Percentiles rank a stretch among this genome's conserved stretches.
These are phyloP conservation scores for Tagetes patula DNA, from an alignment of 129 eudicot genomes.

Conservation along the genomic window DNA sequence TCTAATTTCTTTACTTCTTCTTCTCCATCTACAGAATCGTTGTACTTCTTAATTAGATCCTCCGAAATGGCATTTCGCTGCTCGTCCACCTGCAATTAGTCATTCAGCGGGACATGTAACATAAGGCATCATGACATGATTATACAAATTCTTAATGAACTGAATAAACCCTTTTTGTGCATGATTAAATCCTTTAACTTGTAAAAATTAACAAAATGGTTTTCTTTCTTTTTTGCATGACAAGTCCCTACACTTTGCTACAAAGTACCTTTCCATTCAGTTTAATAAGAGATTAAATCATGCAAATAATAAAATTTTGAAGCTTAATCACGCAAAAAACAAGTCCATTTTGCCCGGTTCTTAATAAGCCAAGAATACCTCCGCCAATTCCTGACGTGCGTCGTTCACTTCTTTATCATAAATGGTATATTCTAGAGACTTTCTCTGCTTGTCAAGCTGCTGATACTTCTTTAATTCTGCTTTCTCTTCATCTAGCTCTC, in stretches of 20 bases:
- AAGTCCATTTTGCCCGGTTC: not conserved
- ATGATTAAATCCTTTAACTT: not conserved
- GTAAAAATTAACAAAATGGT: not conserved
- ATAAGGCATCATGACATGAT: slow-evolving; percentile 18
- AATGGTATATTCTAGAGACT: slow-evolving; percentile 85
- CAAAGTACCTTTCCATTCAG: not conserved
- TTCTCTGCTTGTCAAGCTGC: slow-evolving; percentile 92
- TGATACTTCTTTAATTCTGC: slow-evolving; percentile 91
- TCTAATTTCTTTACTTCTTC: slow-evolving; percentile 85
- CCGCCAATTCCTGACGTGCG: slow-evolving; percentile 70
- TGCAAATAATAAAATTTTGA: not conserved
- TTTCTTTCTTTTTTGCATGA: not conserved
- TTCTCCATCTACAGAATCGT: slow-evolving; percentile 70
- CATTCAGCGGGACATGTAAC: slow-evolving; percentile 27
- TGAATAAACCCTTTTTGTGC: not conserved
- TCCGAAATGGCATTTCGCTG: slow-evolving; percentile 70
- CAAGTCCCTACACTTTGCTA: not conserved
- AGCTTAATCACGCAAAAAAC: not conserved
- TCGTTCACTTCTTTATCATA: slow-evolving; percentile 90
- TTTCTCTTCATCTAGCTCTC: slow-evolving; percentile 95
- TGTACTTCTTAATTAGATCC: slow-evolving; percentile 58
- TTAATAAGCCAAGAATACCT: slow-evolving; percentile 42
- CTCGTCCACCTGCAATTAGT: slow-evolving; percentile 76
- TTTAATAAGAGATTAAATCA: not conserved
- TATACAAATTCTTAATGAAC: not conserved